Conservation (phyloP, 768 basidiomycete genomes). For the Kwoniella sp. region DNA sequence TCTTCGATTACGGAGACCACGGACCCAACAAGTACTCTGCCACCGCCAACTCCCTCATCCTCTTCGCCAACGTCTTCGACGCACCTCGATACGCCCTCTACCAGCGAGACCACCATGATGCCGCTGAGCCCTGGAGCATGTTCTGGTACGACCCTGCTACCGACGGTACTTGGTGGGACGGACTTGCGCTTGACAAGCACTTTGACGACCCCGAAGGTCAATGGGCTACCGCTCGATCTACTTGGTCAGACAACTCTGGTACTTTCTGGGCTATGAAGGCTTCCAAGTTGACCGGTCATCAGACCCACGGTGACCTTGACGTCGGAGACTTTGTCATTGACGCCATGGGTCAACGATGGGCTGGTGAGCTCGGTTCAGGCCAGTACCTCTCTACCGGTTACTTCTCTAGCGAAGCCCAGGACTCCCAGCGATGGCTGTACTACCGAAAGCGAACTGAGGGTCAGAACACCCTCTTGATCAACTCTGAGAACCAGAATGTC, state of each 20-base stretch:
- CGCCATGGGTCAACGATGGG: slow-evolving; percentile 89
- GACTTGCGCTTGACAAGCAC: slow-evolving; percentile 74
- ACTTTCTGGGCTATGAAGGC: slow-evolving; percentile 87
- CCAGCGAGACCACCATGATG: slow-evolving; percentile 84
- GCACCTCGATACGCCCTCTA: slow-evolving; percentile 75
- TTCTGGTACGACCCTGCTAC: slow-evolving; percentile 88
- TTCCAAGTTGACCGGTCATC: slow-evolving; percentile 75
- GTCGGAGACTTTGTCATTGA: slow-evolving; percentile 94
- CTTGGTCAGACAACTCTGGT: slow-evolving; percentile 85
- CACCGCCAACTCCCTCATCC: slow-evolving; percentile 84
- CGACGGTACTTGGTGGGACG: slow-evolving; percentile 89
- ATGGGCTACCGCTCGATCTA: slow-evolving; percentile 89
- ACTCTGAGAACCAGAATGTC: slow-evolving; percentile 77
- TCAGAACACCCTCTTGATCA: slow-evolving; percentile 88
- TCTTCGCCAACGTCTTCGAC: slow-evolving; percentile 71
- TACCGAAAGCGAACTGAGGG: slow-evolving; percentile 97
- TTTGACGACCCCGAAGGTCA: slow-evolving; percentile 73
- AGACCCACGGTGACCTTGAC: slow-evolving; percentile 94
- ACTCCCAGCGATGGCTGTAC: slow-evolving; percentile 77
- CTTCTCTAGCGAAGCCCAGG: slow-evolving; percentile 74
- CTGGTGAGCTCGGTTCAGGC: slow-evolving; percentile 87
- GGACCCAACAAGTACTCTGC: slow-evolving; percentile 94
- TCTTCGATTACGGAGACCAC: slow-evolving; percentile 64
- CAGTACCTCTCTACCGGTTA: slow-evolving; percentile 78
- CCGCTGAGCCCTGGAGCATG: slow-evolving; percentile 78